Base-by-base conservation (phyloP, 2,329 filamentous ascomycete species). In the Diaporthe sp. region DNA sequence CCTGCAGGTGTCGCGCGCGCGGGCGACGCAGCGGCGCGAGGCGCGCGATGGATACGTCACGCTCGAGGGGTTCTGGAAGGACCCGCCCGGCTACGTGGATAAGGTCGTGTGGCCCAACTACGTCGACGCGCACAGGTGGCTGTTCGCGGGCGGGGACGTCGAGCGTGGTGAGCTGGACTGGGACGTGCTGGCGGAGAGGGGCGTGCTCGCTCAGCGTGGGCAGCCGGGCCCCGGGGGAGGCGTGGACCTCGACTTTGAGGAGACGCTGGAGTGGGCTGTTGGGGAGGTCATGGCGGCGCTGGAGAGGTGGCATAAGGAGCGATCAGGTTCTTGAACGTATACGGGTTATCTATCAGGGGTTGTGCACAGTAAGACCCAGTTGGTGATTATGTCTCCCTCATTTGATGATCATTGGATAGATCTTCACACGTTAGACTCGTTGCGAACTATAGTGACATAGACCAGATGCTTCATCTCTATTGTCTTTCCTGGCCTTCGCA, bases 81-180 rank as follows among this genome's bases (percentile, higher is more conserved):
- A 99, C 83, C 97, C 97, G 0, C 95, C 95, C 0, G 96, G 95
- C 0, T 99, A 98, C 82, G 95, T 98, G 50, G 96, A 98, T 82
- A 90, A 94, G 81, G 90, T 99, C 72, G 97, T 99, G 6, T 99
- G 97, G 97, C 96, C 96, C 4, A 96, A 97, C 79, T 98, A 98
- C 83, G 94, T 94, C 4, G 87, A 89, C 71, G 91, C 95, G 79
- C 96, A 98, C 84, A 86, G 87, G 30, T 97, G 94, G 88, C 86
- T 99, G 82, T 97, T 98, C 81, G 84, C 92, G 77, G 84, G 86
- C 10, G 92, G 90, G 0, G 86, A 96, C 80, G 93, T 95, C 0
- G 89, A 93, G 78, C 89, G 89, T 0, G 74, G 74, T 3, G 80
- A 83, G 61, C 80, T 92, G 13, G 86, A 89, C 54, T 81, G 84